These are phyloP conservation scores for Penicillium maclennaniae DNA, from an alignment of 495 filamentous ascomycete species.

Conservation along the genomic window DNA sequence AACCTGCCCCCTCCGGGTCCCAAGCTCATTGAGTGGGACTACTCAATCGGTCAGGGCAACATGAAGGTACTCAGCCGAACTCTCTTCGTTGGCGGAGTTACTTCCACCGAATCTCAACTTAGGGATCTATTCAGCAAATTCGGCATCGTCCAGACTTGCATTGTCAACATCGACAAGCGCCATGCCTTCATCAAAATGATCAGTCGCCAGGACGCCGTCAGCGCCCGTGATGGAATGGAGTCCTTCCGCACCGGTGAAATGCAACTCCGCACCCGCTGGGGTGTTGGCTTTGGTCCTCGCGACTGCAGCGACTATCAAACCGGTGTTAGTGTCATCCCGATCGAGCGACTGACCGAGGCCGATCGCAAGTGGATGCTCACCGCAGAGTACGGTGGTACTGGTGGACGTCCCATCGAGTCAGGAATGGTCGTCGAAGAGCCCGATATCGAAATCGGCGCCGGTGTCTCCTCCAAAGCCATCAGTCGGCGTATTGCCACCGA, in stretches of 20 bases:
- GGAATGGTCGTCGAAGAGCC: slow-evolving; percentile 94
- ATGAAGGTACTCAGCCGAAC: slow-evolving; percentile 96
- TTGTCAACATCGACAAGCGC: slow-evolving; percentile 94
- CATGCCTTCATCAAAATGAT: slow-evolving; percentile 99
- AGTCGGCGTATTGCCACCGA: slow-evolving; percentile 78
- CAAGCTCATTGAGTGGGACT: slow-evolving; percentile 81
- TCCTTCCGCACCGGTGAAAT: slow-evolving; percentile 65
- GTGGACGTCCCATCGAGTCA: slow-evolving; percentile 71
- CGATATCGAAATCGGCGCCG: slow-evolving; percentile 96
- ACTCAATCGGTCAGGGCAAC: slow-evolving; percentile 61
- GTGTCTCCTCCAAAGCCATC: slow-evolving; percentile 94
- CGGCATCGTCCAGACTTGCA: slow-evolving; percentile 91
- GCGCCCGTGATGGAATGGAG: slow-evolving; percentile 89
- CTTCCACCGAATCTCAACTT: slow-evolving; percentile 78
- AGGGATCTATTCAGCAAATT: slow-evolving; percentile 71
- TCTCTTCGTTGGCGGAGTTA: slow-evolving; percentile 94
- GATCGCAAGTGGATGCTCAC: slow-evolving; percentile 97
- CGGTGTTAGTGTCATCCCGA: slow-evolving; percentile 89
- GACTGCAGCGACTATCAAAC: slow-evolving; percentile 95
- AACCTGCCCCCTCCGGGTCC: slow-evolving; percentile 55
- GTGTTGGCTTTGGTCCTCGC: slow-evolving; percentile 93
- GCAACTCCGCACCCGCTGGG: slow-evolving; percentile 88
- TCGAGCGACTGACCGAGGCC: slow-evolving; percentile 87
- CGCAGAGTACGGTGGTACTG: slow-evolving; percentile 89
- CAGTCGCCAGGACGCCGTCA: slow-evolving; percentile 75